Conservation (phyloP, 2,329 filamentous ascomycete genomes). For the Tolypocladium inflatum region DNA sequence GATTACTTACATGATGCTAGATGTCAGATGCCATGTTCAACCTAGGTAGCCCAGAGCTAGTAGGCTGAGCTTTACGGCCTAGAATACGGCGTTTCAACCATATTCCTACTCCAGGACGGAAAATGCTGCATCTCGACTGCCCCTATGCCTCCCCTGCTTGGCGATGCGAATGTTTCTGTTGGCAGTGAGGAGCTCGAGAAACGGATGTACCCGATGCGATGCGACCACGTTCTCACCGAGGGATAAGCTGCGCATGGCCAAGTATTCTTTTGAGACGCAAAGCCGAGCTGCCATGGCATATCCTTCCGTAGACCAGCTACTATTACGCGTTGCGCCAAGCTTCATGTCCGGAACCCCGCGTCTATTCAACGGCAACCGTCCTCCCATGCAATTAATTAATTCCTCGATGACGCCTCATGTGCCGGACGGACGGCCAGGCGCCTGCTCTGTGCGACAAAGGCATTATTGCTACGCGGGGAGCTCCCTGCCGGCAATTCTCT, state of each 20-base stretch:
- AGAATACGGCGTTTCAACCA: not conserved
- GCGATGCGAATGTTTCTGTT: no score
- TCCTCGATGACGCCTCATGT: no score
- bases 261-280: not conserved
- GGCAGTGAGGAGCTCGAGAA: no score
- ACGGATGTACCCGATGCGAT: no score
- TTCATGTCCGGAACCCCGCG: not conserved
- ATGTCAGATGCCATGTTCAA: not conserved
- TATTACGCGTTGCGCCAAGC: not conserved
- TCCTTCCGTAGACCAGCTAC: not conserved
- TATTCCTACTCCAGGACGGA: not conserved
- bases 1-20: not conserved
- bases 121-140: not conserved
- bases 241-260: no score
- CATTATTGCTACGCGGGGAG: not conserved
- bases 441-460: not conserved
- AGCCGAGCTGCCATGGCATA: not conserved
- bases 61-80: not conserved
- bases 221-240: no score
- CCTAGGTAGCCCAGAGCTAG: not conserved
- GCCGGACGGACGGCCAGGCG: not conserved
- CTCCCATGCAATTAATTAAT: not conserved
- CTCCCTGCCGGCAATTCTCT: conserved; percentile 4
- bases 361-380: not conserved
- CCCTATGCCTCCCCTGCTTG: no score